Conservation (phyloP, 495 filamentous ascomycete species). For the Aspergillus hancockii region DNA sequence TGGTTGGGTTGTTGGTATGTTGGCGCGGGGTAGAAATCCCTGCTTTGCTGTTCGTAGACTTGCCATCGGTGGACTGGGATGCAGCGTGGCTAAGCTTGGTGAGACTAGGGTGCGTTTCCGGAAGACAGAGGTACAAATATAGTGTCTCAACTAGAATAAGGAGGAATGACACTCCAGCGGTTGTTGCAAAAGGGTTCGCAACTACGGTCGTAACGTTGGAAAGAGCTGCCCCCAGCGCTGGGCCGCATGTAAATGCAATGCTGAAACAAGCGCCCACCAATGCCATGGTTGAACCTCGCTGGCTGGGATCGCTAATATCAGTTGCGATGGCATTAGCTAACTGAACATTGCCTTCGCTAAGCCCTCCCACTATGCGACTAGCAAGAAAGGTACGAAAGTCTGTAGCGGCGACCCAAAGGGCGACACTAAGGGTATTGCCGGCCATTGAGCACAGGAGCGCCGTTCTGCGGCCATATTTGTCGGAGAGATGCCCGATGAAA, state of each 20-base stretch:
- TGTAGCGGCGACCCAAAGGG: conserved; percentile 87
- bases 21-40: conserved; percentile 11
- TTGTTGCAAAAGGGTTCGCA: conserved; percentile 89
- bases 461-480: conserved; percentile 83
- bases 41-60: conserved; percentile 2
- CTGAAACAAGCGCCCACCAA: conserved; percentile 95
- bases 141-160: conserved; percentile 83
- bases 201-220: conserved; percentile 71
- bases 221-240: conserved; percentile 84
- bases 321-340: conserved; percentile 95
- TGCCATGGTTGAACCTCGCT: conserved; percentile 88
- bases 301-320: conserved; percentile 83
- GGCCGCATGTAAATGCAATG: conserved; percentile 95
- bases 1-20: conserved; percentile 74
- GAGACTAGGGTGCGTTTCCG: conserved; percentile 76
- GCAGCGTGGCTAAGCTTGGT: conserved; percentile 35
- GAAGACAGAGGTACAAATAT: conserved; percentile 84
- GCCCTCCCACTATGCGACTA: conserved; percentile 84
- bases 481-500: conserved; percentile 84
- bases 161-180: conserved; percentile 79
- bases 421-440: conserved; percentile 91
- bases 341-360: conserved; percentile 97
- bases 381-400: conserved; percentile 96
- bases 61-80: neutral
- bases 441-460: conserved; percentile 90